phyloP scores from a whole-genome alignment of 805 yeast species.

The Saccharomycopsis fibuligera region DNA sequence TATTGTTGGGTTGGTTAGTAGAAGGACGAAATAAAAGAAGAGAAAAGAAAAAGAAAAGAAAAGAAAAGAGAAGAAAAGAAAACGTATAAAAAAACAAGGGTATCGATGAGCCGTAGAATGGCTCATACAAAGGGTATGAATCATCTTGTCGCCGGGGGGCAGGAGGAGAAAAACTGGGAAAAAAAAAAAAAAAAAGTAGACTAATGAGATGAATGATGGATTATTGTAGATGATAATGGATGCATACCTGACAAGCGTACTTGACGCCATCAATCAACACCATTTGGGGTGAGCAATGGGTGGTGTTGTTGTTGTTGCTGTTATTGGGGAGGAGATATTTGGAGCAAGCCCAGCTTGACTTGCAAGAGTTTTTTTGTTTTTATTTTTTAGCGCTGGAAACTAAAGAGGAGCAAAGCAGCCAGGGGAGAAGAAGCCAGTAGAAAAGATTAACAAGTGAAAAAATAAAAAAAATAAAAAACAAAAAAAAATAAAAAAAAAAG shows the following conservation, averaged over 20 bases:
- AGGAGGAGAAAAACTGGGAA: no score
- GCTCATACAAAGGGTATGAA: no score
- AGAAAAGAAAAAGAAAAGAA: not conserved
- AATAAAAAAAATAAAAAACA: not conserved
- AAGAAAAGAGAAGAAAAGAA: not conserved
- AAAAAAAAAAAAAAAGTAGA: no score
- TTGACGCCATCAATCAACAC: slow-evolving; percentile 88
- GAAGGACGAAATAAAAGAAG: not conserved
- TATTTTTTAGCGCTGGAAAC: no score
- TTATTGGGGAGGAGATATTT: not conserved
- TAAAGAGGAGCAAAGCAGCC: no score
- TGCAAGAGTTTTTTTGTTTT: not conserved
- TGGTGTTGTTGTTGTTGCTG: not conserved
- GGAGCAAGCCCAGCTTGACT: not conserved
- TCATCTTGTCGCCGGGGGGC: no score
- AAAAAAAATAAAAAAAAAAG: no score
- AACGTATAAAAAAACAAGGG: not conserved
- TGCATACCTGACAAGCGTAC: slow-evolving; percentile 78
- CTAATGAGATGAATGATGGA: no score
- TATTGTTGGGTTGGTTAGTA: slow-evolving; percentile 8
- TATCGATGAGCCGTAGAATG: not conserved
- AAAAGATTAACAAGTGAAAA: not conserved
- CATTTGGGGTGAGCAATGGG: slow-evolving; percentile 37
- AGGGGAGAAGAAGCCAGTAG: not conserved
- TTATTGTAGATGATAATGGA: no score